phyloP scores from a whole-genome alignment of 208 protist species.

The Leishmania tarentolae region DNA sequence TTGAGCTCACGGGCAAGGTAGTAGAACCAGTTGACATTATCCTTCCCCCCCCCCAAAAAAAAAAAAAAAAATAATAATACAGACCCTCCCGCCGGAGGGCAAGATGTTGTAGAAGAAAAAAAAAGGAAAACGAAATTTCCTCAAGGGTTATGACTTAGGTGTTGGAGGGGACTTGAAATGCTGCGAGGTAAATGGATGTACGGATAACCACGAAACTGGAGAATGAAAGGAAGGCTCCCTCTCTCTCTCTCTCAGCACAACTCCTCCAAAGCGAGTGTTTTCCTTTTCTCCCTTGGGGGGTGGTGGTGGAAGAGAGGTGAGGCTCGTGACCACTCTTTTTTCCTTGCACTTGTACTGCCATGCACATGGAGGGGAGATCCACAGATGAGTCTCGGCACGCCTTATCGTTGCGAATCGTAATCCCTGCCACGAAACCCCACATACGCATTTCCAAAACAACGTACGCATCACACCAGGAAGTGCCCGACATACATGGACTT shows the following conservation, averaged over 20 bases:
- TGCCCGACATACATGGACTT: neutral
- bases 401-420: neutral
- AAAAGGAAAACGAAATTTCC: too few relatives aligned
- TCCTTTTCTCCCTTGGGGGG: neutral
- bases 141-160: neutral
- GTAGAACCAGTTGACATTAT: neutral
- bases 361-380: neutral
- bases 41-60: too few relatives aligned
- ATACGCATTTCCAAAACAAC: neutral
- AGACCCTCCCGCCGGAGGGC: too few relatives aligned
- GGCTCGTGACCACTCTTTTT: neutral
- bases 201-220: neutral
- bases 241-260: neutral
- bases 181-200: neutral
- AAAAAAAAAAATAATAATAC: neutral
- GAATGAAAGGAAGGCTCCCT: neutral
- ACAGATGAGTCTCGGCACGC: neutral
- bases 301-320: neutral
- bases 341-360: neutral
- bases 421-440: neutral
- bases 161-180: neutral
- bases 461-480: neutral
- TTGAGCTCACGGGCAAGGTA: neutral
- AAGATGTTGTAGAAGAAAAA: too few relatives aligned
- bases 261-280: neutral